Conservation (phyloP, 352 stramenopile species). For the Globisporangium cylindrosporum region DNA sequence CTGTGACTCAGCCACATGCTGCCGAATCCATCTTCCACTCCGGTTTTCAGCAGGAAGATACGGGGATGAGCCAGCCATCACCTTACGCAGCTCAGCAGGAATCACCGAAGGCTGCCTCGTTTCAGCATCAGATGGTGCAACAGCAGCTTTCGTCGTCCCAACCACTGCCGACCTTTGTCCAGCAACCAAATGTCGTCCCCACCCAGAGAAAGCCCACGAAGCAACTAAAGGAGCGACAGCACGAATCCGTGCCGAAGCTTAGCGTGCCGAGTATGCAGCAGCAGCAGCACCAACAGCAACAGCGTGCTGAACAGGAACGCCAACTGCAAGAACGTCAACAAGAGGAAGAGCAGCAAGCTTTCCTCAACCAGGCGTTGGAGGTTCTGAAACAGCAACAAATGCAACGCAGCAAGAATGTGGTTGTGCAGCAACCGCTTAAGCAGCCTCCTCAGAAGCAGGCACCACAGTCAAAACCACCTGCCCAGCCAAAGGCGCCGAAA, state of each 20-base stretch:
- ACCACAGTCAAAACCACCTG: conserved; percentile 8
- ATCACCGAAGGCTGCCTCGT: not conserved
- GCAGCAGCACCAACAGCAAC: conserved; percentile 16
- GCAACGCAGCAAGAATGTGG: conserved; percentile 11
- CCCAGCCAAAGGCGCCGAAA: conserved; percentile 14
- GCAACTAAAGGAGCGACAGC: conserved; percentile 9
- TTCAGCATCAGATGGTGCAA: conserved; percentile 11
- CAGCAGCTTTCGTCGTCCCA: conserved; percentile 11
- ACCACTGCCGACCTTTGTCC: conserved; percentile 4
- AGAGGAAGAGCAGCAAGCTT: conserved; percentile 31
- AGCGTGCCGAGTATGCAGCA: conserved; percentile 5
- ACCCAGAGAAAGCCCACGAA: conserved; percentile 7
- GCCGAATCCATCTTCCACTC: conserved; percentile 11
- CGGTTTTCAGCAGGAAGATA: conserved; percentile 4
- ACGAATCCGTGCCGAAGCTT: not conserved
- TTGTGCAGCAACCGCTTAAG: not conserved
- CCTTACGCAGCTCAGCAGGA: conserved; percentile 7
- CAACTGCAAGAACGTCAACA: conserved; percentile 24
- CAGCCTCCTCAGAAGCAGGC: conserved; percentile 15
- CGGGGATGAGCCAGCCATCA: conserved; percentile 5
- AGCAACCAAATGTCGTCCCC: not conserved
- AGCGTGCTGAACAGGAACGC: conserved; percentile 18
- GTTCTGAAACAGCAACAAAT: conserved; percentile 32
- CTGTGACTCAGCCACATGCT: not conserved
- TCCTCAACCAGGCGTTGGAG: conserved; percentile 46